Conservation (phyloP, 2,329 filamentous ascomycete species). For the Myrmaecium sp. region DNA sequence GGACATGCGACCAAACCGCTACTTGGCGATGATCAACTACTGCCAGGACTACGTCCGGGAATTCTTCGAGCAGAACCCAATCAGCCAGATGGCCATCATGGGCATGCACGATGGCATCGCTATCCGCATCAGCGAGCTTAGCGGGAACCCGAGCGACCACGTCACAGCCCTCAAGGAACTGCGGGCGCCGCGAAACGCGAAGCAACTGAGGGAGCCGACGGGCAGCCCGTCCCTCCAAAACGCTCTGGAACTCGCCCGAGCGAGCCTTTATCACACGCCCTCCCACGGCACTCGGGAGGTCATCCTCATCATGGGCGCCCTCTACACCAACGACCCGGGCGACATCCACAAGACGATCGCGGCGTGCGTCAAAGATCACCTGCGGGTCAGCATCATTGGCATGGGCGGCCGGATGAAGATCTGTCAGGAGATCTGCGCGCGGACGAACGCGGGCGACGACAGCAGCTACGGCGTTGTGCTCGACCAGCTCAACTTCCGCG, state of each 20-base stretch:
- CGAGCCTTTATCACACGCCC: conserved; percentile 80
- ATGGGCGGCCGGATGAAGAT: conserved; percentile 84
- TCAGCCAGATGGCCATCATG: conserved; percentile 82
- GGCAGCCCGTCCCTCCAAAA: conserved; percentile 57
- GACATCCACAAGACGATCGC: conserved; percentile 87
- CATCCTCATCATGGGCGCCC: conserved; percentile 77
- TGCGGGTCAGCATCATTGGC: conserved; percentile 78
- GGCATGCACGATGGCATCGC: conserved; percentile 89
- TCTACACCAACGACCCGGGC: conserved; percentile 79
- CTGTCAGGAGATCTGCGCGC: conserved; percentile 73
- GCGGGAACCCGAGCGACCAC: conserved; percentile 81
- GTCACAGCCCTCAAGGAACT: conserved; percentile 57
- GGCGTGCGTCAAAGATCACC: conserved; percentile 61
- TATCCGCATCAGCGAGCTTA: conserved; percentile 70
- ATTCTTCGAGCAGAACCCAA: conserved; percentile 97
- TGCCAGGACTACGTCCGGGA: conserved; percentile 78
- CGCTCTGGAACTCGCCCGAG: conserved; percentile 85
- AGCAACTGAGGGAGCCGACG: conserved; percentile 41
- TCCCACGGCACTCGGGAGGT: conserved; percentile 88
- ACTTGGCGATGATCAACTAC: conserved; percentile 66
- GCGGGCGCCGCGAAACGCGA: conserved; percentile 46
- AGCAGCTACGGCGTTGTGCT: conserved; percentile 68
- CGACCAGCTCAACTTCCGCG: conserved; percentile 73
- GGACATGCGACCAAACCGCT: conserved; percentile 76
- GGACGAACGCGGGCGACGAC: conserved; percentile 68